Base-by-base conservation (phyloP, 495 filamentous ascomycete genomes). In the Hypoxylon rickii region DNA sequence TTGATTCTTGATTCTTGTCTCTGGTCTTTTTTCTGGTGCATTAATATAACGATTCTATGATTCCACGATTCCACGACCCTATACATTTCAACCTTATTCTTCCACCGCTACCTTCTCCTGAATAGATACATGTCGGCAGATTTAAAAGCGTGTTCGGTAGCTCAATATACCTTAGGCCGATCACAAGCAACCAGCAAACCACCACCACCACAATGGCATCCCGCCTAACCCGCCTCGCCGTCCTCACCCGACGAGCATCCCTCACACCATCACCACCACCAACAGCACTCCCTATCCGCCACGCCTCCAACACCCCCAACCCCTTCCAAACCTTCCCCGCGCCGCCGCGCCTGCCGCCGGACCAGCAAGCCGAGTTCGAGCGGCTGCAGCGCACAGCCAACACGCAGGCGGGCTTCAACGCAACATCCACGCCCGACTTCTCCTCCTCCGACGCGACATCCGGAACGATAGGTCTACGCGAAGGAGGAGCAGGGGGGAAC, bases 361-460 rank as follows among this genome's bases (percentile, higher is more conserved):
- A 88, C 72, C 88, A 96, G 63, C 93, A 97, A 76, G 89, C 90
- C 68, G 86, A 96, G 44, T 97, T 95, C 70, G 93, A 97, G 71
- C 79, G 85, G 1, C 86, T 97, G 6, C 93, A 96, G 58, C 75
- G 73, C 55, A 70, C 69, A 7, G 77, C 77, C 51, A 75, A 75
- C 56, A 76, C 67, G 38, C 59, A 66, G 21, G 42, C 53, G 10
- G 63, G 66, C n/a, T 69, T 69, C 54, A 66, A 64, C 59, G 41
- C 66, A 8, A 58, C 63, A 11, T 68, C 65, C 10, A 52, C 59
- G 1, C 65, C 65, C 15, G 58, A 63, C 47, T 55, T 55, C 56
- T 18, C 29, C 56, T n/a, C 51, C 18, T n/a, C 39, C 31, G 1
- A 24, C 36, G 13, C 40, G 29, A 45, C 20, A 0, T 12, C 36